phyloP scores from a whole-genome alignment of 23 red algal genomes.

The Cyanidioschyzon merolae region DNA sequence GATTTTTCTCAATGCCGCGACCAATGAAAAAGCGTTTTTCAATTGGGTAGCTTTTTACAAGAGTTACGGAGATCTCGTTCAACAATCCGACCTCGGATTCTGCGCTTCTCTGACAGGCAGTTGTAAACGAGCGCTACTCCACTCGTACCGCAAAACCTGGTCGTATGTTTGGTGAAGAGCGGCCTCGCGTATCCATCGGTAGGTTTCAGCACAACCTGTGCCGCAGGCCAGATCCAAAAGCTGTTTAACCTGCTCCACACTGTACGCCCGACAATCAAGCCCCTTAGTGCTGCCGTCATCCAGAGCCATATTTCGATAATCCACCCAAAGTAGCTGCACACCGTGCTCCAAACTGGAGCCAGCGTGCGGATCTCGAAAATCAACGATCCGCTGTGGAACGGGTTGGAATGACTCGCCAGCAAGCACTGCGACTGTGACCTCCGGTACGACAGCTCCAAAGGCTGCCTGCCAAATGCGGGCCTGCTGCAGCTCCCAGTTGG shows the following conservation, averaged over 20 bases:
- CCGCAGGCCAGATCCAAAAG: background rate
- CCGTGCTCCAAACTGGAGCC: background rate
- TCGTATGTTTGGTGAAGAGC: background rate
- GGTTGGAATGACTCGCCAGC: background rate
- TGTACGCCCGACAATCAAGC: background rate
- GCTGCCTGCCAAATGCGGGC: background rate
- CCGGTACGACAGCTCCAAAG: background rate
- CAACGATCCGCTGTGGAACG: background rate
- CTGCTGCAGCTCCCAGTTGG: constrained; percentile 6
- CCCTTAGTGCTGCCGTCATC: background rate
- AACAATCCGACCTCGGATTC: no score
- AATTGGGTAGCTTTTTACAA: no score
- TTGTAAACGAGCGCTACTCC: background rate
- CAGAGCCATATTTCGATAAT: background rate
- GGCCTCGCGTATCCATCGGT: background rate
- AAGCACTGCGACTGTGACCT: background rate
- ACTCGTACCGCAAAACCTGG: background rate
- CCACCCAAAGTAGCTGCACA: background rate
- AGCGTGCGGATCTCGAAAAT: background rate
- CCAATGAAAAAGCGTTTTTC: no score
- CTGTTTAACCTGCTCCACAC: background rate
- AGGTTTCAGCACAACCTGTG: background rate
- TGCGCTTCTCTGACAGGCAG: no score
- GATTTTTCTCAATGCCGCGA: no score
- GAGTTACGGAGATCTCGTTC: no score